phyloP scores from a whole-genome alignment of 1,284 basidiomycete species.

The Marasmius sp. region DNA sequence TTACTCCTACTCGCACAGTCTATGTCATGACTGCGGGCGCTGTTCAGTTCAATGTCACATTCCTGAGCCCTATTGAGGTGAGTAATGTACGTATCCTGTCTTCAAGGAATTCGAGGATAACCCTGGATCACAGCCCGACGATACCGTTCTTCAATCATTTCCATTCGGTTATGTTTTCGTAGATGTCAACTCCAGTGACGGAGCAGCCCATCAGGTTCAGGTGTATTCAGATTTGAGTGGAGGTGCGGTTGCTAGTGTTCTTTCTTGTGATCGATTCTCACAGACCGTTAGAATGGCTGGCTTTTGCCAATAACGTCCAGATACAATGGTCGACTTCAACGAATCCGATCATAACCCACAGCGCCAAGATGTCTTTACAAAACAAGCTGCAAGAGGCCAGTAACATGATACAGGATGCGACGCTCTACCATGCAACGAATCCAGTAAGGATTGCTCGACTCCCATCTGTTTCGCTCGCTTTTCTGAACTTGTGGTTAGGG shows the following conservation, averaged over 20 bases:
- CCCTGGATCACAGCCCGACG: not conserved
- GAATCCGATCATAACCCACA: not conserved
- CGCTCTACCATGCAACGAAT: conserved; percentile 5
- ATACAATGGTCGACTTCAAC: conserved; percentile 10
- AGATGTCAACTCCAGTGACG: conserved; percentile 6
- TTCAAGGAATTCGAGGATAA: not conserved
- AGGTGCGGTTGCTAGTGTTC: not conserved
- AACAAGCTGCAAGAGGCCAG: conserved; percentile 22
- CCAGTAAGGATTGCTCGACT: not conserved
- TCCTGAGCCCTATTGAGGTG: conserved; percentile 14
- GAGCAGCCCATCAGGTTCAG: conserved; percentile 7
- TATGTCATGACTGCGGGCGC: conserved; percentile 5
- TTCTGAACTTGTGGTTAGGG: not conserved
- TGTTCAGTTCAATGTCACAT: conserved; percentile 11
- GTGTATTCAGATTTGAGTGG: conserved; percentile 11
- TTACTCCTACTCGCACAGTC: conserved; percentile 11
- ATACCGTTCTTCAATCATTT: conserved; percentile 9
- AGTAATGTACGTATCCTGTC: not conserved
- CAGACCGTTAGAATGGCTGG: conserved; percentile 9
- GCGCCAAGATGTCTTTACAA: not conserved
- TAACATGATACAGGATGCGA: conserved; percentile 35
- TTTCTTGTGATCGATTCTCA: not conserved
- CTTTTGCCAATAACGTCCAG: not conserved
- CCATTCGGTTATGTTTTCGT: conserved; percentile 12
- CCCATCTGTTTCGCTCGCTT: not conserved